Evolutionary conservation across 2,329 filamentous ascomycete genomes (phyloP), one percentile per base, ranked within the genome.

Genomic region (Colletotrichum shisoi): DNA sequence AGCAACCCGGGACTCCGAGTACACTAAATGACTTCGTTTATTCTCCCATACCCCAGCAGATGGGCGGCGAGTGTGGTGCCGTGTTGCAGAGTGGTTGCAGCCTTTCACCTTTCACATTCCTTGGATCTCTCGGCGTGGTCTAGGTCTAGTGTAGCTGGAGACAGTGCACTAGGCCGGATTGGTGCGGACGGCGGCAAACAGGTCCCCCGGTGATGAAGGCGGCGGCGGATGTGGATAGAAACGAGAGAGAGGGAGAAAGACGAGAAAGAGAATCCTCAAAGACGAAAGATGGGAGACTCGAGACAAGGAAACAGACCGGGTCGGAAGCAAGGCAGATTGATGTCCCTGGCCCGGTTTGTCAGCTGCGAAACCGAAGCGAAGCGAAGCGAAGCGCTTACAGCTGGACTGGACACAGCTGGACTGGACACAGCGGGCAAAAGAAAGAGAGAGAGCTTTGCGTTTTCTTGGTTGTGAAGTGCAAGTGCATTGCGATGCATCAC

Each of bases 131-230:
- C 57, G 42, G 57, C 57, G 24, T 53, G 48, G 49, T 58, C 53
- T 37, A 45, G 39, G 11, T 7, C 31, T 34, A 31, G 37, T 2
- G 24, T 17, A 52, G 49, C 27, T 11, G 11, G 19, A 15, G 17
- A 19, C 13, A 13, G 31, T 13, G 60, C 61, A 54, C 61, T 67
- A 64, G 45, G 54, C 64, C 46, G 46, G 44, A 64, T 64, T 48
- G 42, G 60, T 62, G 54, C 46, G 54, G 24, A 13, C 48, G 34
- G 52, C 63, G 64, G 64, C 54, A 62, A 52, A 34, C 40, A 40
- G 31, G 12, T 34, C 17, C 49, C 17, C 11, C 13, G 17, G 49
- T n/a, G 27, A 19, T 15, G 8, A 8, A 45, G 58, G 37, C 24
- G 37, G 39, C 21, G 12, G 11, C 11, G 37, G 6, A 39, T 9